phyloP scores from a whole-genome alignment of 805 yeast genomes.

The Yamadazyma sp. region DNA sequence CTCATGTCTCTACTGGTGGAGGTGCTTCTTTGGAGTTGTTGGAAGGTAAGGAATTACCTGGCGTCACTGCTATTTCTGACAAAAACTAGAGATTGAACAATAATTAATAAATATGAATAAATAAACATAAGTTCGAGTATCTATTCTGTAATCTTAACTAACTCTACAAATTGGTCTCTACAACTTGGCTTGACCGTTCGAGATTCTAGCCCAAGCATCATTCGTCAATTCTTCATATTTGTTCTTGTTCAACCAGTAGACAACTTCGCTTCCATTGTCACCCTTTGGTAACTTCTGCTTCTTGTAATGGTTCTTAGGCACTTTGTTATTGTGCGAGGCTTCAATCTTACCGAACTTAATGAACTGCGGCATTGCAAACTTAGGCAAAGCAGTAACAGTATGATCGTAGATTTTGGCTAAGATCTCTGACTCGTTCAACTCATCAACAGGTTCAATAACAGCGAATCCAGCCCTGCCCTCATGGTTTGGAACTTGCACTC shows the following conservation, averaged over 20 bases:
- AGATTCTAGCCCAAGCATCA: slow-evolving; percentile 51
- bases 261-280: slow-evolving; percentile 51
- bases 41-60: slow-evolving; percentile 98
- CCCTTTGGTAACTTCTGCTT: slow-evolving; percentile 73
- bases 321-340: slow-evolving; percentile 79
- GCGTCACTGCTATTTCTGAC: slow-evolving; percentile 89
- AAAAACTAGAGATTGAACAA: slow-evolving; percentile 35
- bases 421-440: slow-evolving; percentile 25
- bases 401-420: slow-evolving; percentile 30
- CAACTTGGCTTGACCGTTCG: slow-evolving; percentile 40
- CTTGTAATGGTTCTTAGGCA: slow-evolving; percentile 66
- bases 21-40: slow-evolving; percentile 98
- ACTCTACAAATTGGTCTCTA: slow-evolving; percentile 14
- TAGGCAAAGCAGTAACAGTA: slow-evolving; percentile 55
- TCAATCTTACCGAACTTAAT: slow-evolving; percentile 62
- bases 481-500: slow-evolving; percentile 77
- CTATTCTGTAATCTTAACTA: slow-evolving; percentile 1
- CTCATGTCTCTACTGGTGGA: slow-evolving; percentile 99
- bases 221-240: slow-evolving; percentile 58
- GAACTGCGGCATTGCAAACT: slow-evolving; percentile 83
- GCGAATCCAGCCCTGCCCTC: slow-evolving; percentile 97
- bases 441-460: slow-evolving; percentile 56
- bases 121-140: background rate
- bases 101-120: background rate
- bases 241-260: slow-evolving; percentile 67